These are phyloP conservation scores for Macrophomina pseudophaseolina DNA, from an alignment of 2,329 filamentous ascomycete species.

Conservation along the genomic window DNA sequence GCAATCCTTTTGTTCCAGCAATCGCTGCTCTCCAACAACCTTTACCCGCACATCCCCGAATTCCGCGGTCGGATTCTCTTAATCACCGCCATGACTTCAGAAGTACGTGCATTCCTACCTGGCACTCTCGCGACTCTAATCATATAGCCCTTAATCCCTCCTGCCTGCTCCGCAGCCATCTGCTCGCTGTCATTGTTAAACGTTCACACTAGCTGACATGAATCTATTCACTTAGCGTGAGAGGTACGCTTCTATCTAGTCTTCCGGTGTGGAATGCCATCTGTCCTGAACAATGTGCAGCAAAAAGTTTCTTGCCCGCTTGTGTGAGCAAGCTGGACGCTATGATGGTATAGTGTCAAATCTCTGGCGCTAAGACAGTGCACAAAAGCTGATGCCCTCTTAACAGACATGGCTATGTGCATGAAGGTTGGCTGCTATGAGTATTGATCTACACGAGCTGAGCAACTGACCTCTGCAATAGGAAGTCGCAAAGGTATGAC, in stretches of 20 bases:
- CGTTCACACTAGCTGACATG: conserved; percentile 37
- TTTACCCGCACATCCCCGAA: no score
- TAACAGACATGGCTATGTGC: conserved; percentile 96
- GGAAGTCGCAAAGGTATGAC: conserved; percentile 28
- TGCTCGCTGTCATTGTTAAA: no score
- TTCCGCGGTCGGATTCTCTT: no score
- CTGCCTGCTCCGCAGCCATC: no score
- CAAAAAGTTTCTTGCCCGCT: conserved; percentile 77
- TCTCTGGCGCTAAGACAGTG: background rate
- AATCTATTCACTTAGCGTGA: conserved; percentile 50
- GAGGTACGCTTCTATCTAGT: conserved; percentile 46
- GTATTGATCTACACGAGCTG: conserved; percentile 14
- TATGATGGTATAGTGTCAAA: conserved; percentile 79
- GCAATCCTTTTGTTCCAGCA: no score
- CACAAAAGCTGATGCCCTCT: conserved; percentile 31
- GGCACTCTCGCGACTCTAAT: no score
- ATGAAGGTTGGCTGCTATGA: conserved; percentile 70
- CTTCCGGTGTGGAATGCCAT: conserved; percentile 26
- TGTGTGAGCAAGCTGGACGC: conserved; percentile 99
- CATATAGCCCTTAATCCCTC: no score
- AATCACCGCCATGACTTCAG: no score
- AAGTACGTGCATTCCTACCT: no score
- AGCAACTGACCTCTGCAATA: conserved; percentile 21
- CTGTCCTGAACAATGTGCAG: conserved; percentile 39
- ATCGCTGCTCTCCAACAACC: no score